Percentiles rank a stretch among this genome's conserved stretches.
phyloP scores from a whole-genome alignment of 371 early-diverging fungal genomes.

The Mucor mucedo region DNA sequence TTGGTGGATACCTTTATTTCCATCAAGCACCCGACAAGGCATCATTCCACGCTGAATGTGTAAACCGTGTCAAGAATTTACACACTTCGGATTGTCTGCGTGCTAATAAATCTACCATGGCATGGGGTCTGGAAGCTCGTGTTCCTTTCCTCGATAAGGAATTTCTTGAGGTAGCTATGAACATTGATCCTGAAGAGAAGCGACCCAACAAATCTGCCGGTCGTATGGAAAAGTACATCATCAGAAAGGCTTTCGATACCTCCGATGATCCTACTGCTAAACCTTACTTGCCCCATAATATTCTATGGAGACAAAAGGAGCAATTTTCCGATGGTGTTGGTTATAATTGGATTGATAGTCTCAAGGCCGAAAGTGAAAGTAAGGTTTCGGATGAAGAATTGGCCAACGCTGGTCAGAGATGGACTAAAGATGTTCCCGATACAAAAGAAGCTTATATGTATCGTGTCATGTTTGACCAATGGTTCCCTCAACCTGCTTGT shows the following conservation, averaged over 20 bases:
- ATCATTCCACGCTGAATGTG: constrained; percentile 87
- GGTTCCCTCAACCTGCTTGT: constrained; percentile 91
- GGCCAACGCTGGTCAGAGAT: constrained; percentile 68
- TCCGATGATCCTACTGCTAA: constrained; percentile 64
- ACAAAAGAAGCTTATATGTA: constrained; percentile 92
- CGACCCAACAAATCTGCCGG: constrained; percentile 48
- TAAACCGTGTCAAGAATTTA: constrained; percentile 89
- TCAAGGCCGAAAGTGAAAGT: constrained; percentile 74
- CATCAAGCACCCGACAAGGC: constrained; percentile 85
- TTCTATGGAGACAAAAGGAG: constrained; percentile 98
- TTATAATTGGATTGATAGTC: constrained; percentile 94
- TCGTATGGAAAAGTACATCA: constrained; percentile 85
- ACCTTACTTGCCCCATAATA: constrained; percentile 88
- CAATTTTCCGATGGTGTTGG: constrained; percentile 98
- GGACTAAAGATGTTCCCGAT: constrained; percentile 87
- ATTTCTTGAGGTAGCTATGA: constrained; percentile 90
- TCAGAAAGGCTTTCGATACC: constrained; percentile 79
- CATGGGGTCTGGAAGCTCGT: constrained; percentile 97
- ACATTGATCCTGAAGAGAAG: constrained; percentile 80
- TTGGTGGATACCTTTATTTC: constrained; percentile 98
- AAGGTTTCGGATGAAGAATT: constrained; percentile 81
- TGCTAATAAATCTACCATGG: constrained; percentile 98
- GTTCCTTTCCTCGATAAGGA: constrained; percentile 94
- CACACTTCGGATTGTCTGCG: constrained; percentile 95
- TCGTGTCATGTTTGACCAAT: constrained; percentile 88